Conservation (phyloP, 2,329 filamentous ascomycete species). For the Phoma sp. region DNA sequence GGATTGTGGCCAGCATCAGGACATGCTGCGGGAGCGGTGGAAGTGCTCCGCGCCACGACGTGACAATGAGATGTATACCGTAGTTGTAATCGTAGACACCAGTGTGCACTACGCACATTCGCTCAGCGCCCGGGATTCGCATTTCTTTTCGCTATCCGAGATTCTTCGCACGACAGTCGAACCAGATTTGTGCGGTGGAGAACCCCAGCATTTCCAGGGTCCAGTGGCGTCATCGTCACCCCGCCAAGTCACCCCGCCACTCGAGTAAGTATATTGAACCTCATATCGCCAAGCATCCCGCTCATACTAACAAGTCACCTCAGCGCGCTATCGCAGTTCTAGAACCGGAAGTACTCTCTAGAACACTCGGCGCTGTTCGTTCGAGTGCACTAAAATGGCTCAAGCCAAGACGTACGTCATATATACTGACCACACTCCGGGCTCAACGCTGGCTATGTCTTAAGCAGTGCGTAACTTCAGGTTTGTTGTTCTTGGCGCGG, state of each 20-base stretch:
- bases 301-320: not conserved
- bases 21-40: not conserved
- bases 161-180: not conserved
- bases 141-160: not conserved
- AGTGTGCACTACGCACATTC: not conserved
- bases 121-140: not conserved
- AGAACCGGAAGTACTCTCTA: slow-evolving; percentile 15
- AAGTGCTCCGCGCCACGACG: not conserved
- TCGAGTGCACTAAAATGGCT: not conserved
- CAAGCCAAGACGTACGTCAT: slow-evolving; percentile 26
- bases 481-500: slow-evolving; percentile 6
- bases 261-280: slow-evolving; percentile 5
- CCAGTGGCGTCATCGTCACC: slow-evolving; percentile 21
- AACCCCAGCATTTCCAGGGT: not conserved
- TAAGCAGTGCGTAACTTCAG: slow-evolving; percentile 19
- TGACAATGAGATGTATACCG: not conserved
- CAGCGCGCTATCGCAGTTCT: slow-evolving; percentile 11
- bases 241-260: slow-evolving; percentile 20
- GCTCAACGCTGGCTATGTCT: slow-evolving; percentile 14
- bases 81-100: not conserved
- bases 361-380: slow-evolving; percentile 4
- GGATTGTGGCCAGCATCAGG: too few relatives aligned
- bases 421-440: slow-evolving; percentile 11
- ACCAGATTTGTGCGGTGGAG: not conserved
- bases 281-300: slow-evolving; percentile 21